Percentiles rank a stretch among this genome's conserved stretches.
phyloP scores from a whole-genome alignment of 768 basidiomycete genomes.

The Trametes sanguinea region DNA sequence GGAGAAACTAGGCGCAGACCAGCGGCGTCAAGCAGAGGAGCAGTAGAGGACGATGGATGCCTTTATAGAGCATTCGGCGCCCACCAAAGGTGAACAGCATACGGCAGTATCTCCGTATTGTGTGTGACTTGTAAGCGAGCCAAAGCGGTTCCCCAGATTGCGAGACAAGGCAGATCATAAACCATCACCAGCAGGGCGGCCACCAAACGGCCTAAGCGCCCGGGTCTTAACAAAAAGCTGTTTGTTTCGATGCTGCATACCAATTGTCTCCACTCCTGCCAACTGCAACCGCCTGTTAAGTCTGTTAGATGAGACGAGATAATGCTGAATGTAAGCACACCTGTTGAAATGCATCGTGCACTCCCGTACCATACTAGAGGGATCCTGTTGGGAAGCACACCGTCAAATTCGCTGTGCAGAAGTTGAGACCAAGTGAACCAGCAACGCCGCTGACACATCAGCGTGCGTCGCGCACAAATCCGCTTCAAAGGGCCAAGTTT shows the following conservation, averaged over 20 bases:
- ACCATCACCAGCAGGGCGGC: not conserved
- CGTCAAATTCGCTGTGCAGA: no score
- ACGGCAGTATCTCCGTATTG: not conserved
- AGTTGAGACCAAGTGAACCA: no score
- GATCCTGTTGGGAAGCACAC: no score
- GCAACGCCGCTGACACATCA: no score
- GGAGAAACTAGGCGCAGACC: slow-evolving; percentile 12
- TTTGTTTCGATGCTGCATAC: not conserved
- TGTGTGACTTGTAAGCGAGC: not conserved
- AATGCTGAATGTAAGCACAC: no score
- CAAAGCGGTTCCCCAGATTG: not conserved
- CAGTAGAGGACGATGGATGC: not conserved
- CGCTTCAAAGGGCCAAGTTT: no score
- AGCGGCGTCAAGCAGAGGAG: slow-evolving; percentile 19
- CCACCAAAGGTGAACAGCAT: not conserved
- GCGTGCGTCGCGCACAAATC: no score
- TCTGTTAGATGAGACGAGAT: no score
- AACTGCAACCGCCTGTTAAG: no score
- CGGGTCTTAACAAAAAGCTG: not conserved
- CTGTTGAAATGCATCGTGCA: no score
- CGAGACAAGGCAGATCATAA: slow-evolving; percentile 9
- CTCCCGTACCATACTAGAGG: no score
- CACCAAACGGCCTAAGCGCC: not conserved
- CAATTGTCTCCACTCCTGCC: no score
- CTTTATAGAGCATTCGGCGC: slow-evolving; percentile 7